Base-by-base conservation (phyloP, 2,329 filamentous ascomycete species). In the Trichoderma sp. region DNA sequence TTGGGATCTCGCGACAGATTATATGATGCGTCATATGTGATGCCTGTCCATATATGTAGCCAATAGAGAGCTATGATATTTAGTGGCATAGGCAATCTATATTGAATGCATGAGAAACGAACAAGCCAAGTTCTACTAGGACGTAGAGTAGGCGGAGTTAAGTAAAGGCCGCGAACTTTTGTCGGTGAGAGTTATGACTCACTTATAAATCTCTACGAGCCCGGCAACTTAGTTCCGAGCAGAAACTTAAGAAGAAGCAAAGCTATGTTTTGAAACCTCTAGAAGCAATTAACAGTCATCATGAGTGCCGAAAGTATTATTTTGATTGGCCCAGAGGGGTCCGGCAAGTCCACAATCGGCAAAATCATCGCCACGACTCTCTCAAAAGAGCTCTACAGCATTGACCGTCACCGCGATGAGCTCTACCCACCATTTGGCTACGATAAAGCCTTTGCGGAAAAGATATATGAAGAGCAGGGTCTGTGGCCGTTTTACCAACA, bases 381-480 rank as follows among this genome's bases (percentile, higher is more conserved):
- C 2, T 26, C 51, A 5, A 55, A 59, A 26, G 66, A 68, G 43
- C 16, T 68, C 4, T 70, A 70, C 30, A 68, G 66, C 16, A 59
- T 70, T 28, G 69, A 70, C 14, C 66, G 66, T 6, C 66, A 70
- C 54, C 65, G 69, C 46, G 66, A 68, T 37, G 59, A 63, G 18
- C 66, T 70, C 37, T 70, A 70, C 24, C 66, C 66, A n/a, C 69
- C 69, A 1, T 68, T 65, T 21, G 32, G n/a, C 59, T 70, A 68
- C 59, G 51, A 63, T 16, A 49, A 68, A 26, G 59, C 21, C 30
- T 11, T 64, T 10, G 30, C 60, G 2, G 32, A 26, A 7, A 64
- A 5, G 13, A 64, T 64, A 39, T 64, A 64, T 1, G 16, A 54
- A 39, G 49, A 64, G 14, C 49, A 54, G 13, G 60, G 46, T 1